Percentiles rank a stretch among this genome's conserved stretches.
Evolutionary conservation across 768 basidiomycete species (phyloP).

Genomic region (Sporobolomyces roseus): DNA sequence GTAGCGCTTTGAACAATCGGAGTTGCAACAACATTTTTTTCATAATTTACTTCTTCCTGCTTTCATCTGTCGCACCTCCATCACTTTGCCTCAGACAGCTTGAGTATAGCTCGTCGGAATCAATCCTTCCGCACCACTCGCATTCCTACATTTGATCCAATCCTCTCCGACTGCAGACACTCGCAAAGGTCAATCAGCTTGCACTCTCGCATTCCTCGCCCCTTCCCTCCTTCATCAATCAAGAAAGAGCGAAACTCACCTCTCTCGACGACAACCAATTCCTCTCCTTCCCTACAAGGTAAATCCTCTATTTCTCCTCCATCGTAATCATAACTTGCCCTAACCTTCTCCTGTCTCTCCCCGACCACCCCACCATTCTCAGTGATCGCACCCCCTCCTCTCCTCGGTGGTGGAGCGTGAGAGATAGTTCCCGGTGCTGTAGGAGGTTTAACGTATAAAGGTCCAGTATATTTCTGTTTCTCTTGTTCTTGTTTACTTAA

Average conservation of each 20-base stretch:
- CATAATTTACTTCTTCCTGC: no score
- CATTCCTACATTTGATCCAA: slow-evolving; percentile 7
- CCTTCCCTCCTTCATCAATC: no score
- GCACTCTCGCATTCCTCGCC: no score
- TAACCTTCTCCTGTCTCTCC: not conserved
- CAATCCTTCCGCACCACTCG: not conserved
- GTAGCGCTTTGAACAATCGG: no score
- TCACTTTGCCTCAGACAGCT: not conserved
- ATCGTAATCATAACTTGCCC: slow-evolving; percentile 28
- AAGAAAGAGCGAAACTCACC: no score
- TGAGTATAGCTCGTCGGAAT: not conserved
- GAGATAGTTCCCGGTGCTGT: not conserved
- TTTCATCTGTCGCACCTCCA: no score
- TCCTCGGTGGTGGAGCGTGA: slow-evolving; percentile 9
- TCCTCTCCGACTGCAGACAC: not conserved
- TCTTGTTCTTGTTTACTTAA: slow-evolving; percentile 13
- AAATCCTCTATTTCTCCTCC: slow-evolving; percentile 19
- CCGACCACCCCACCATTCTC: not conserved
- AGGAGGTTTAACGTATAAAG: slow-evolving; percentile 16
- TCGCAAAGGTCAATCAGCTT: no score
- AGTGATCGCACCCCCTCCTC: not conserved
- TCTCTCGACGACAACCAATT: slow-evolving; percentile 15
- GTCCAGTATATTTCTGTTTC: slow-evolving; percentile 6
- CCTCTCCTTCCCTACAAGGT: slow-evolving; percentile 17
- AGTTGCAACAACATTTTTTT: no score